phyloP scores from a whole-genome alignment of 1,284 basidiomycete species.

The Flammula alnicola region DNA sequence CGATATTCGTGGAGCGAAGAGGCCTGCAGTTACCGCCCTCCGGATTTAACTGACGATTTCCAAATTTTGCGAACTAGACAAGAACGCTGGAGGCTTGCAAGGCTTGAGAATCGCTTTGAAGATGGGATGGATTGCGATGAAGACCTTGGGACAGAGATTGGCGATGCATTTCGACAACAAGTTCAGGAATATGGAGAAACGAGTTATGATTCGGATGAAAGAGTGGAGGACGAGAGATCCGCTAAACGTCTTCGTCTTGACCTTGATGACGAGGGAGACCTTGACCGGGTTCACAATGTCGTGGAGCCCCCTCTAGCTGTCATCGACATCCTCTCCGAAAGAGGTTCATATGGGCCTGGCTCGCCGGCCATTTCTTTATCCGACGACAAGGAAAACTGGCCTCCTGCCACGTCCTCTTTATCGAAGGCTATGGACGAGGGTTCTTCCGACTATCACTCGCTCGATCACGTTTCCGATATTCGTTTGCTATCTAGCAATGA shows the following conservation, averaged over 20 bases:
- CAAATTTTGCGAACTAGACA: slow-evolving; percentile 22
- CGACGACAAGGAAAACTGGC: slow-evolving; percentile 26
- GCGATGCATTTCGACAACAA: background rate
- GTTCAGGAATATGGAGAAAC: background rate
- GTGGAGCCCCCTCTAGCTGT: background rate
- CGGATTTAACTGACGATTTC: slow-evolving; percentile 6
- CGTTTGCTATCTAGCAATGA: background rate
- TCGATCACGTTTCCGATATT: background rate
- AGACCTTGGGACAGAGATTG: background rate
- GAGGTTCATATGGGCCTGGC: background rate
- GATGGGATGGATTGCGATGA: background rate
- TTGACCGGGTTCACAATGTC: background rate
- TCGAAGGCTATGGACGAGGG: slow-evolving; percentile 10
- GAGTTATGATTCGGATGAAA: background rate
- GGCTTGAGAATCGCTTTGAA: slow-evolving; percentile 4
- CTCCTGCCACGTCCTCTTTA: slow-evolving; percentile 20
- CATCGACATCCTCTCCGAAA: background rate
- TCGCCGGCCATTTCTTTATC: slow-evolving; percentile 2
- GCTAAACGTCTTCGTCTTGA: slow-evolving; percentile 21
- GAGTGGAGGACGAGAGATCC: slow-evolving; percentile 7
- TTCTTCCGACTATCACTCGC: background rate
- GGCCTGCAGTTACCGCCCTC: background rate
- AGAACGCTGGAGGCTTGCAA: slow-evolving; percentile 20
- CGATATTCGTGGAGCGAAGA: slow-evolving; percentile 10
- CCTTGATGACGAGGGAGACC: background rate